Evolutionary conservation across 805 yeast species (phyloP).

Genomic region (Millerozyma acaciae): DNA sequence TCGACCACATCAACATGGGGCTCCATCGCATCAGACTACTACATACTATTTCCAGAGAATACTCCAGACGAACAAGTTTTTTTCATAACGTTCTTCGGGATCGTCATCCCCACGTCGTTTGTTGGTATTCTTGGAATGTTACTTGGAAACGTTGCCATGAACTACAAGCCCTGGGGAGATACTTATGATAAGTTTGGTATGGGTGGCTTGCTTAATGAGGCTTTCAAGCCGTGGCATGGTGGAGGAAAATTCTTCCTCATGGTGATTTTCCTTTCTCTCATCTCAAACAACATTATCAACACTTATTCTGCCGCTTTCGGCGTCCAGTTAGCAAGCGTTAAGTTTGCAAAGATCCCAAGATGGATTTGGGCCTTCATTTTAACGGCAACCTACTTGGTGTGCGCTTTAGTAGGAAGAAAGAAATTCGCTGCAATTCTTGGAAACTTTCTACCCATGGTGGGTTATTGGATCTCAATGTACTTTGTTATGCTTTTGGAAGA

Average conservation of each 20-base stretch:
- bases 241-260: constrained; percentile 74
- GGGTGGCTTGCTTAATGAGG: constrained; percentile 69
- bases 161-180: constrained; percentile 51
- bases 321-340: constrained; percentile 57
- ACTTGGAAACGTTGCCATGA: constrained; percentile 63
- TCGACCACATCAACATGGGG: constrained; percentile 90
- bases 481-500: constrained; percentile 69
- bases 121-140: constrained; percentile 73
- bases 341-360: constrained; percentile 64
- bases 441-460: constrained; percentile 86
- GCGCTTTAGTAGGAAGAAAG: constrained; percentile 73
- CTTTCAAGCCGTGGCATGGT: constrained; percentile 70
- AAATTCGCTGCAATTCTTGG: constrained; percentile 70
- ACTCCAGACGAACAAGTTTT: constrained; percentile 56
- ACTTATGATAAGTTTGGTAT: constrained; percentile 59
- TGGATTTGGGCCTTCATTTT: constrained; percentile 69
- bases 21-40: constrained; percentile 80
- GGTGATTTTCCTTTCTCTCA: constrained; percentile 65
- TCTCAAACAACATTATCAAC: constrained; percentile 79
- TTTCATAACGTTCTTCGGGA: constrained; percentile 59
- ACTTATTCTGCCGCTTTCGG: constrained; percentile 79
- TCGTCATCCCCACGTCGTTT: constrained; percentile 66
- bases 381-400: constrained; percentile 59
- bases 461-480: constrained; percentile 86
- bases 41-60: constrained; percentile 72